A percentile compares a stretch with the other conserved stretches of the same genome.
Conservation (phyloP, 1,139 yeast genomes). For the Lodderomyces orthopsilosis region DNA sequence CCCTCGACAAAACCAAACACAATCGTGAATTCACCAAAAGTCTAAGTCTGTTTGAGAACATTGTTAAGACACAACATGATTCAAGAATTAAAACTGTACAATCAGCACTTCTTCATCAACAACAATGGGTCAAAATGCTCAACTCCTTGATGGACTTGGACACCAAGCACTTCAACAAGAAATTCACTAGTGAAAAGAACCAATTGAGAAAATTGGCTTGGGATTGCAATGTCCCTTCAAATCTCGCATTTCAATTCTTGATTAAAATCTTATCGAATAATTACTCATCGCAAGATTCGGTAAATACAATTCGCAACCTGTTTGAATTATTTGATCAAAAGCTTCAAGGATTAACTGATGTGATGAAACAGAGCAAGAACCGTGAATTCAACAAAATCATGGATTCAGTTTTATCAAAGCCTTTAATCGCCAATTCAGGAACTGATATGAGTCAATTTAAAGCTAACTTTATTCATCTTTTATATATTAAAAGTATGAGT, state of each 20-base stretch:
- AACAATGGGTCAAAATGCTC: conserved; percentile 26
- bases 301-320: conserved; percentile 16
- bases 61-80: conserved; percentile 22
- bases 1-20: conserved; percentile 36
- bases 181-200: conserved; percentile 29
- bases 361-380: conserved; percentile 29
- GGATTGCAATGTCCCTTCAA: conserved; percentile 37
- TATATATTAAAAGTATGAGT: conserved; percentile 38
- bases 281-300: conserved; percentile 17
- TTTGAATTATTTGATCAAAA: conserved; percentile 23
- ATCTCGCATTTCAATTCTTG: conserved; percentile 25
- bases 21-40: conserved; percentile 38
- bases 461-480: conserved; percentile 27
- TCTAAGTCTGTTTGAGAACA: conserved; percentile 29
- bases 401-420: conserved; percentile 25
- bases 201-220: conserved; percentile 35
- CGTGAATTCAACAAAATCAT: conserved; percentile 33
- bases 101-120: conserved; percentile 19
- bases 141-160: conserved; percentile 18
- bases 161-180: conserved; percentile 25
- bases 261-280: conserved; percentile 22
- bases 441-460: conserved; percentile 22
- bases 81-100: conserved; percentile 21
- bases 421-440: conserved; percentile 29
- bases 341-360: conserved; percentile 24